phyloP scores from a whole-genome alignment of 768 basidiomycete species.

The Pleurotus ostreatus region DNA sequence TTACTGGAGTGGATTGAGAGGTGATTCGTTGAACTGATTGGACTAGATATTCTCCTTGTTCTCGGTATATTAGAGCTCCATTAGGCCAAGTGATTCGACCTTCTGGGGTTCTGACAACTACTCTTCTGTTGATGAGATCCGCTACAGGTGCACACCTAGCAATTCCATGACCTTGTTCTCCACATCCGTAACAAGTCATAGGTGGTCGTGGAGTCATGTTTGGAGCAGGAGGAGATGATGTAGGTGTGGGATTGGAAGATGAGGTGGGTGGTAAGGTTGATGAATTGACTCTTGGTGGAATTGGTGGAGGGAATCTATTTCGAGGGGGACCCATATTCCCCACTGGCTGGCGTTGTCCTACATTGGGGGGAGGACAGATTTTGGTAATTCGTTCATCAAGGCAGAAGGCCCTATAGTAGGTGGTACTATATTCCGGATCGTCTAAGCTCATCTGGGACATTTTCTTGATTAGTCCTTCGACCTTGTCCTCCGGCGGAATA shows the following conservation, averaged over 20 bases:
- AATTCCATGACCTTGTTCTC: neutral
- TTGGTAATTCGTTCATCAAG: neutral
- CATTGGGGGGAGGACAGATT: too few relatives aligned
- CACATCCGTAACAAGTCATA: neutral
- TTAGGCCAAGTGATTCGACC: neutral
- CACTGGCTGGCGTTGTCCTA: too few relatives aligned
- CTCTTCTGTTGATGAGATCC: neutral
- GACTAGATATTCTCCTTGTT: neutral
- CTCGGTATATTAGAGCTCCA: neutral
- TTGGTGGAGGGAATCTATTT: neutral
- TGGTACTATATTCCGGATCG: slow-evolving; percentile 1
- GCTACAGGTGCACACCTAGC: neutral
- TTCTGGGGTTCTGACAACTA: neutral
- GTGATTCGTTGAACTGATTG: neutral
- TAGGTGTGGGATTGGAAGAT: neutral
- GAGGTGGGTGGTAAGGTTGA: neutral
- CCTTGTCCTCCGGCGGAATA: too few relatives aligned
- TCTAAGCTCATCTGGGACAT: neutral
- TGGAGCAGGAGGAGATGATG: neutral
- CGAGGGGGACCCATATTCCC: too few relatives aligned
- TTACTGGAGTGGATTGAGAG: neutral
- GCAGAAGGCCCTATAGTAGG: slow-evolving; percentile 6
- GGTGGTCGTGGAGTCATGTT: neutral
- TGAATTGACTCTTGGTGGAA: neutral
- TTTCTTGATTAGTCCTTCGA: slow-evolving; percentile 8